Conservation (phyloP, 192 early-diverging fungal species). For the Coemansia erecta region DNA sequence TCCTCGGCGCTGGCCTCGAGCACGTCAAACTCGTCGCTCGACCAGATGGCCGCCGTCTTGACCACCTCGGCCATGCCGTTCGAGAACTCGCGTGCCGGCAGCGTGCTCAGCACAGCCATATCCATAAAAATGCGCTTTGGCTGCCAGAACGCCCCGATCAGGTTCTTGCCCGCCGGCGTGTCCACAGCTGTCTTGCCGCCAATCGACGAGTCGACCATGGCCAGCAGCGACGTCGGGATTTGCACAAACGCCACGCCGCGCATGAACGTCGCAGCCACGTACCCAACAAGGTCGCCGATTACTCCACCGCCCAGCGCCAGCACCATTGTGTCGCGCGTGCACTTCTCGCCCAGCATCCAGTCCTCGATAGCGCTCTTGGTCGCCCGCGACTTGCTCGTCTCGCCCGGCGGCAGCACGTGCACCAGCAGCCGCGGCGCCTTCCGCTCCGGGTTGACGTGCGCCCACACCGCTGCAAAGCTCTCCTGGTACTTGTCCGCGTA, state of each 20-base stretch:
- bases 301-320: conserved; percentile 96
- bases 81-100: conserved; percentile 88
- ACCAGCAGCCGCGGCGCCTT: conserved; percentile 62
- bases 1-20: conserved; percentile 84
- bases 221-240: conserved; percentile 91
- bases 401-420: conserved; percentile 83
- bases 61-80: conserved; percentile 98
- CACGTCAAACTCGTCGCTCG: conserved; percentile 80
- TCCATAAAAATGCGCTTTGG: conserved; percentile 93
- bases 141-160: conserved; percentile 96
- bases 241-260: conserved; percentile 92
- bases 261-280: conserved; percentile 98
- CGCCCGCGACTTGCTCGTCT: conserved; percentile 82
- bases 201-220: conserved; percentile 98
- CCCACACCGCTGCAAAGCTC: conserved; percentile 54
- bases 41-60: conserved; percentile 95
- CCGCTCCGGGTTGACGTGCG: conserved; percentile 5
- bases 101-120: conserved; percentile 73
- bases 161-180: conserved; percentile 91
- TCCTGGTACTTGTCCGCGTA: conserved; percentile 65
- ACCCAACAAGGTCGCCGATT: conserved; percentile 94
- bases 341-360: conserved; percentile 77
- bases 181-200: conserved; percentile 98
- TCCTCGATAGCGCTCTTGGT: conserved; percentile 89
- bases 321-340: conserved; percentile 90